Percentiles rank a stretch among this genome's conserved stretches.
These are phyloP conservation scores for Lentinula raphanica DNA, from an alignment of 768 basidiomycete genomes.

Conservation along the genomic window DNA sequence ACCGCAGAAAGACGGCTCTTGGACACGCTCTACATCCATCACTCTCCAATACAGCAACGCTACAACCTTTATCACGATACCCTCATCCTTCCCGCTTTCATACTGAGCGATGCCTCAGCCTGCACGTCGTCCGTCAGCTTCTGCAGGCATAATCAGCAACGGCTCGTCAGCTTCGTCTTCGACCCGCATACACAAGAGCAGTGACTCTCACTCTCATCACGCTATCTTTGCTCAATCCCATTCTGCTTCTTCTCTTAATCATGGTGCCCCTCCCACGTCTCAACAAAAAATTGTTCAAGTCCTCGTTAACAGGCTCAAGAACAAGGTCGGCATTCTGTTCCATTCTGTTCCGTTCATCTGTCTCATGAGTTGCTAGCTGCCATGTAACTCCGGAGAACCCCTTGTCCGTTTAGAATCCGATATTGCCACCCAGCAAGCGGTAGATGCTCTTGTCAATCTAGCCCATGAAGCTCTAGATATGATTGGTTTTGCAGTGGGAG, in stretches of 20 bases:
- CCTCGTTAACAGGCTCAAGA: slow-evolving; percentile 73
- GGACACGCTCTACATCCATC: not conserved
- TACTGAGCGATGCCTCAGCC: not conserved
- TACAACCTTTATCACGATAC: not conserved
- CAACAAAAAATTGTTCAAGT: slow-evolving; percentile 82
- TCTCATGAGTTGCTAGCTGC: slow-evolving; percentile 55
- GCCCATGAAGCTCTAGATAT: slow-evolving; percentile 73
- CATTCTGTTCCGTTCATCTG: not conserved
- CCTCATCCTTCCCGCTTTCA: not conserved
- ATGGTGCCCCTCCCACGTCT: slow-evolving; percentile 41
- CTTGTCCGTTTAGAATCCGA: slow-evolving; percentile 74
- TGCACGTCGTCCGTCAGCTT: slow-evolving; percentile 55
- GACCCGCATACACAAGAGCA: slow-evolving; percentile 54
- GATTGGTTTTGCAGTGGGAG: slow-evolving; percentile 73
- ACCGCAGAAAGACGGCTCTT: not conserved
- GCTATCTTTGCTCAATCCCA: slow-evolving; percentile 22
- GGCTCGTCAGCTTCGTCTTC: slow-evolving; percentile 22
- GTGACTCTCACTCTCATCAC: slow-evolving; percentile 60
- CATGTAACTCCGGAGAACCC: slow-evolving; percentile 74
- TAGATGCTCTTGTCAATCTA: slow-evolving; percentile 76
- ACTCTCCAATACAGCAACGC: not conserved
- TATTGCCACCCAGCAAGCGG: slow-evolving; percentile 65
- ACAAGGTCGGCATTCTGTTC: slow-evolving; percentile 50
- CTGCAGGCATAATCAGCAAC: slow-evolving; percentile 34
- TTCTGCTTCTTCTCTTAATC: slow-evolving; percentile 25